A percentile compares a stretch with the other conserved stretches of the same genome.
Evolutionary conservation across 176 grass and related monocot species (phyloP).

Genomic region (Eleusine coracana): DNA sequence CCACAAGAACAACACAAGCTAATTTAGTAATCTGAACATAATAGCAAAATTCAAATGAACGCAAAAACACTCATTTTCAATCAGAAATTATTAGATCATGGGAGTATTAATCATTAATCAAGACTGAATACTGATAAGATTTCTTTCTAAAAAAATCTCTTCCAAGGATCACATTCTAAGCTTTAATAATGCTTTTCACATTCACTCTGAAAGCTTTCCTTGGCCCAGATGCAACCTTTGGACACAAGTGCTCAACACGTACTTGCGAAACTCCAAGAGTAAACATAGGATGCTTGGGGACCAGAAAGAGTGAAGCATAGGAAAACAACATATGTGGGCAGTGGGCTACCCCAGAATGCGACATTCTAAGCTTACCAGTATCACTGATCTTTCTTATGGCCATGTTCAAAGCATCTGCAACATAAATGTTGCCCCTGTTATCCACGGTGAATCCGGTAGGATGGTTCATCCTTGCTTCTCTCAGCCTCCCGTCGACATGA

Average conservation of each 20-base stretch:
- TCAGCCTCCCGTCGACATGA: slow-evolving; percentile 78
- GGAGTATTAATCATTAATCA: background rate
- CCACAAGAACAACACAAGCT: background rate
- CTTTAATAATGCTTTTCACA: background rate
- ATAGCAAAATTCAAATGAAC: background rate
- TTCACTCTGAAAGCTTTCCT: slow-evolving; percentile 16
- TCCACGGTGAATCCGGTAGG: slow-evolving; percentile 91
- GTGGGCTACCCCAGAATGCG: slow-evolving; percentile 13
- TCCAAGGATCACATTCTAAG: background rate
- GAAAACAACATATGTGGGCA: background rate
- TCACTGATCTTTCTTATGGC: slow-evolving; percentile 97
- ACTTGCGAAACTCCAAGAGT: slow-evolving; percentile 12
- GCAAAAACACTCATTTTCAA: slow-evolving; percentile 21
- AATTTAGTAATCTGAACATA: background rate
- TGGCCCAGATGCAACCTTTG: slow-evolving; percentile 15
- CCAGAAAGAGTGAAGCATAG: slow-evolving; percentile 16
- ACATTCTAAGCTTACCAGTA: slow-evolving; percentile 63
- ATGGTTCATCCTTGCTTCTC: slow-evolving; percentile 86
- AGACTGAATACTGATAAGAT: background rate
- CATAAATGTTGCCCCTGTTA: slow-evolving; percentile 89
- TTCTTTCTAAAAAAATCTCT: background rate
- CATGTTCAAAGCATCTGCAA: slow-evolving; percentile 97
- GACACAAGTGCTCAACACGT: slow-evolving; percentile 22
- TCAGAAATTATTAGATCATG: background rate
- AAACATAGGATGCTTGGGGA: slow-evolving; percentile 41